Evolutionary conservation across 257 asterid genomes (phyloP).

Genomic region (Solanum boliviense): DNA sequence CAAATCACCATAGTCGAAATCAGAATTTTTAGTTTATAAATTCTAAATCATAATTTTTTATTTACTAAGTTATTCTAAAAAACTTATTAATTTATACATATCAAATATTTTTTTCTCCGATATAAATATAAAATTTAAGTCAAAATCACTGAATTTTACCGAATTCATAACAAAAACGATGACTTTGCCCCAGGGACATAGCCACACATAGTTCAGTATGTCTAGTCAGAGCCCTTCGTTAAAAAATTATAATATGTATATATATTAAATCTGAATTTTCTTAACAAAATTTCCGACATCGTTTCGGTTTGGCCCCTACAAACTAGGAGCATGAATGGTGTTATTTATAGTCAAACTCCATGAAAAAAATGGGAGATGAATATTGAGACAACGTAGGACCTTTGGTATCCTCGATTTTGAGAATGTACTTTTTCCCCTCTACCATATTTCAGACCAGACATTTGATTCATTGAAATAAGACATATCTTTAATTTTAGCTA

Average conservation of each 20-base stretch:
- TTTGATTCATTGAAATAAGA: background rate
- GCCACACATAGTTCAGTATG: background rate
- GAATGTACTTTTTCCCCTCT: background rate
- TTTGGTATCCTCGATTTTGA: background rate
- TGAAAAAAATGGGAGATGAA: background rate
- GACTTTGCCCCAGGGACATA: background rate
- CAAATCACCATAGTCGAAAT: background rate
- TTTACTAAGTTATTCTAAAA: background rate
- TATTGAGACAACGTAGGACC: background rate
- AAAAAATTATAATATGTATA: no score
- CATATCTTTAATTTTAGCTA: background rate
- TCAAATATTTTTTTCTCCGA: background rate
- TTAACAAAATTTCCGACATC: background rate
- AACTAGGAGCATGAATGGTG: background rate
- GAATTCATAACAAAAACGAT: accelerated
- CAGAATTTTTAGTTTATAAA: background rate
- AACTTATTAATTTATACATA: background rate
- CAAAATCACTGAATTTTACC: accelerated
- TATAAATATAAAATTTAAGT: background rate
- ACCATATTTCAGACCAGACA: background rate
- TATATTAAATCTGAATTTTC: no score
- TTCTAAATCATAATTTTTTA: background rate
- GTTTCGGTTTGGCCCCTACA: background rate
- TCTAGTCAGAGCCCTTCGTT: no score
- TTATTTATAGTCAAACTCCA: background rate